Evolutionary conservation across 2,329 filamentous ascomycete genomes (phyloP).

Genomic region (Arthroderma sp.): DNA sequence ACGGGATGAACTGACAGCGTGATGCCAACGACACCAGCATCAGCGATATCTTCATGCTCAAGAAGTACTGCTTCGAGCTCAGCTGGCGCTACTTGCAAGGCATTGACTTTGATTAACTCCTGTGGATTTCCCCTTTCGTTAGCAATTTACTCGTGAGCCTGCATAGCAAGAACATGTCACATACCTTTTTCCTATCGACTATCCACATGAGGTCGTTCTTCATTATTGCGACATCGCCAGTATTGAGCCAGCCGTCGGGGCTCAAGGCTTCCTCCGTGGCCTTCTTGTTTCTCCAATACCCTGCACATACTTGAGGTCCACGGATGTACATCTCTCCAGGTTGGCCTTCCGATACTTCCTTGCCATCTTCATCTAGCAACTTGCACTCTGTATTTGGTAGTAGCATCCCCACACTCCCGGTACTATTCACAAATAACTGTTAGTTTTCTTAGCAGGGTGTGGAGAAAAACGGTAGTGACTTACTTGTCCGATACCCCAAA

Average conservation of each 20-base stretch:
- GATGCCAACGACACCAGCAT: conserved; percentile 51
- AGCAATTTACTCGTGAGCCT: conserved; percentile 4
- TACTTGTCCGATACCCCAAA: conserved; percentile 25
- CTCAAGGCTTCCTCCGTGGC: conserved; percentile 45
- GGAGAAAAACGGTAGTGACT: neutral
- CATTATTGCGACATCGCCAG: conserved; percentile 72
- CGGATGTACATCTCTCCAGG: conserved; percentile 55
- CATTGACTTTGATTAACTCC: conserved; percentile 51
- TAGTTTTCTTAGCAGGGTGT: neutral
- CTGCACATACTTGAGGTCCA: conserved; percentile 50
- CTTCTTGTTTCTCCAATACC: conserved; percentile 46
- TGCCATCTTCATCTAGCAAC: conserved; percentile 41
- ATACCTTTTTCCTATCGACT: conserved; percentile 56
- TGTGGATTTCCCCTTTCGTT: conserved; percentile 35
- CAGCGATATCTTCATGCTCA: conserved; percentile 38
- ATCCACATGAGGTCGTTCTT: conserved; percentile 71
- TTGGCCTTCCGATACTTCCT: conserved; percentile 38
- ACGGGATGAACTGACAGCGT: conserved; percentile 29
- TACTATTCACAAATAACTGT: neutral
- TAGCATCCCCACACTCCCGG: conserved; percentile 41
- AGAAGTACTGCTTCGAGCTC: conserved; percentile 47
- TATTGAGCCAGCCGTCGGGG: conserved; percentile 71
- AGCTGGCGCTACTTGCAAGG: conserved; percentile 56
- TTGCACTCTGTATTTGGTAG: conserved; percentile 42
- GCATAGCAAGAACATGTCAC: conserved; percentile 2